phyloP scores from a whole-genome alignment of 345 rosid species.

The Salix udensis region DNA sequence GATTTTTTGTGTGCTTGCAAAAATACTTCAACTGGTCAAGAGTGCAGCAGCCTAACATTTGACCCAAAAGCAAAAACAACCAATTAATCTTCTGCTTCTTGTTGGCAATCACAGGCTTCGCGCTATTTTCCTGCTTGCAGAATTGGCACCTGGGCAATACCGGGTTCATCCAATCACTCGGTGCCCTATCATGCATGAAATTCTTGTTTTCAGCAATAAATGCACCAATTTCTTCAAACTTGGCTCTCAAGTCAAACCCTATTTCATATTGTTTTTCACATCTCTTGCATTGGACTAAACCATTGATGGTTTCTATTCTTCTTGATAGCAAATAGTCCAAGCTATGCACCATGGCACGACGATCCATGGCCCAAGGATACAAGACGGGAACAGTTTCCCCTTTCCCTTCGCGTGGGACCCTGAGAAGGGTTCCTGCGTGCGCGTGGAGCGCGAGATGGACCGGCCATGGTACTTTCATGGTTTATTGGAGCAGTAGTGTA shows the following conservation, averaged over 20 bases:
- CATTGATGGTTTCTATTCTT: constrained; percentile 33
- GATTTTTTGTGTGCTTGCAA: constrained; percentile 69
- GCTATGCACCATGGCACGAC: constrained; percentile 46
- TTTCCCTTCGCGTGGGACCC: constrained; percentile 24
- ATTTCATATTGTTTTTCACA: constrained; percentile 50
- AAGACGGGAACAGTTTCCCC: constrained; percentile 39
- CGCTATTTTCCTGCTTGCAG: constrained; percentile 53
- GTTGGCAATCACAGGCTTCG: constrained; percentile 49
- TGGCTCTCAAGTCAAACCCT: constrained; percentile 47
- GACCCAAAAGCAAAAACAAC: constrained; percentile 80
- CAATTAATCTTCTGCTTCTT: constrained; percentile 63
- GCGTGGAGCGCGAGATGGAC: constrained; percentile 5
- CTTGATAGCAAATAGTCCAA: constrained; percentile 36
- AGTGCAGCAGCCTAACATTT: constrained; percentile 62
- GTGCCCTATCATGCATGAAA: constrained; percentile 68
- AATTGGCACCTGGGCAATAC: constrained; percentile 36
- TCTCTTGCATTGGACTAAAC: constrained; percentile 61
- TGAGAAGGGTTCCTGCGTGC: constrained; percentile 26
- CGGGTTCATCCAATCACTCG: constrained; percentile 52
- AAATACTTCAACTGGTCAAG: constrained; percentile 77
- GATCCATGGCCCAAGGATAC: constrained; percentile 65
- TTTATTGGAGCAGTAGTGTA: neutral
- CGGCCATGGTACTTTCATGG: neutral
- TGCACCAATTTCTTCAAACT: constrained; percentile 40
- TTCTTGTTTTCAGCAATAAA: constrained; percentile 26